phyloP scores from a whole-genome alignment of 163 green algal species.

The Chlorella variabilis region DNA sequence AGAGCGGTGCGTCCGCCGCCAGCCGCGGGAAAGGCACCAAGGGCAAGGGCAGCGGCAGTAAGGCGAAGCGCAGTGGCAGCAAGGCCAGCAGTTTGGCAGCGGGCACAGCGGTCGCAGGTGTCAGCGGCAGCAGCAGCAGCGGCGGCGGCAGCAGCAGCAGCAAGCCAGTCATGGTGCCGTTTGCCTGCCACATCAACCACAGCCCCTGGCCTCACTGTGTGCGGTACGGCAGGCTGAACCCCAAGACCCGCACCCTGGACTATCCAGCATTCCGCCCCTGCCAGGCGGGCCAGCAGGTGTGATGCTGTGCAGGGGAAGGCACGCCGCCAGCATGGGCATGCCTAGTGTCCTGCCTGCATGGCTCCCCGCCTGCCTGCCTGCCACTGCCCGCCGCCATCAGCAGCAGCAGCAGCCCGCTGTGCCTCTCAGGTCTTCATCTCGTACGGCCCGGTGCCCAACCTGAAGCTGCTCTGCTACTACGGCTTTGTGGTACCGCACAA shows the following conservation, averaged over 20 bases:
- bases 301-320: neutral
- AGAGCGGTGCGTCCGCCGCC: no score
- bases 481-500: constrained; percentile 69
- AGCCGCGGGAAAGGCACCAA: neutral
- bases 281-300: constrained; percentile 50
- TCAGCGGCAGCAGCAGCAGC: neutral
- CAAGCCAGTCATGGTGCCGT: constrained; percentile 64
- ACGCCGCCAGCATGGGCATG: neutral
- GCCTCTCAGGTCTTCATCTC: constrained; percentile 68
- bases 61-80: neutral
- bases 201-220: constrained; percentile 67
- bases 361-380: neutral
- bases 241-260: constrained; percentile 42
- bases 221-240: constrained; percentile 67
- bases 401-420: neutral
- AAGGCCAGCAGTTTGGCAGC: neutral
- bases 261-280: constrained; percentile 62
- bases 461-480: constrained; percentile 71
- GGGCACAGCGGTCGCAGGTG: neutral
- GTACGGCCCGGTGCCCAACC: constrained; percentile 78
- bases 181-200: constrained; percentile 80
- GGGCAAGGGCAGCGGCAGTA: neutral
- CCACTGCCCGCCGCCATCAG: neutral
- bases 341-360: neutral
- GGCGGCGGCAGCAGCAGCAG: constrained; percentile 11